Evolutionary conservation across 768 basidiomycete genomes (phyloP).

Genomic region (Suillus paluster): DNA sequence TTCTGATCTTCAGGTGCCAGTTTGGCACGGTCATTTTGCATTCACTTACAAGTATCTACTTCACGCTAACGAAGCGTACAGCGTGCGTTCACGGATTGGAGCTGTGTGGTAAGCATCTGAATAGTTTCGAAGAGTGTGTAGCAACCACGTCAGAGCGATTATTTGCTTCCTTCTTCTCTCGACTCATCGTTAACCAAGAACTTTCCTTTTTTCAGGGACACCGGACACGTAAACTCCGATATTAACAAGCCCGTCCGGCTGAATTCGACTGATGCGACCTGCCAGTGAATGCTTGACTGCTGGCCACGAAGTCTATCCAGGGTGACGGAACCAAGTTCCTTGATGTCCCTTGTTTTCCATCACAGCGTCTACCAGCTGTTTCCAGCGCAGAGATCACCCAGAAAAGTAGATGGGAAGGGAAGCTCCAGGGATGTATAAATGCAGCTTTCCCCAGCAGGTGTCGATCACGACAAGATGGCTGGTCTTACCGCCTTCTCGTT

Average conservation of each 20-base stretch:
- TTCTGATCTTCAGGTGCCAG: background rate
- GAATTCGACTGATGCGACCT: background rate
- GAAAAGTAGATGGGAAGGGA: background rate
- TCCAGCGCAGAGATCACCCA: background rate
- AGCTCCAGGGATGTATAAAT: background rate
- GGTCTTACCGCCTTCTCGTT: constrained; percentile 2
- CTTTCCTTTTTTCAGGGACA: background rate
- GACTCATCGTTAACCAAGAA: background rate
- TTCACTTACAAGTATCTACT: background rate
- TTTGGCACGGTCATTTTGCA: background rate
- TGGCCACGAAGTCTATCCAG: background rate
- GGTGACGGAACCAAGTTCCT: background rate
- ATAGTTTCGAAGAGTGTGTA: background rate
- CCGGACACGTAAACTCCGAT: background rate
- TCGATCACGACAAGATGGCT: background rate
- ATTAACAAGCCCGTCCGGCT: background rate
- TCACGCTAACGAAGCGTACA: background rate
- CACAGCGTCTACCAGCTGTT: background rate
- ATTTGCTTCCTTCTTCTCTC: background rate
- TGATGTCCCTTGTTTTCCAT: background rate
- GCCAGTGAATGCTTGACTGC: background rate
- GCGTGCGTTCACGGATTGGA: background rate
- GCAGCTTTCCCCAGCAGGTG: too few relatives aligned
- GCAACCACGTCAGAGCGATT: background rate
- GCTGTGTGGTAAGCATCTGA: background rate